phyloP scores from a whole-genome alignment of 495 filamentous ascomycete genomes.

The Penicillium soppii region DNA sequence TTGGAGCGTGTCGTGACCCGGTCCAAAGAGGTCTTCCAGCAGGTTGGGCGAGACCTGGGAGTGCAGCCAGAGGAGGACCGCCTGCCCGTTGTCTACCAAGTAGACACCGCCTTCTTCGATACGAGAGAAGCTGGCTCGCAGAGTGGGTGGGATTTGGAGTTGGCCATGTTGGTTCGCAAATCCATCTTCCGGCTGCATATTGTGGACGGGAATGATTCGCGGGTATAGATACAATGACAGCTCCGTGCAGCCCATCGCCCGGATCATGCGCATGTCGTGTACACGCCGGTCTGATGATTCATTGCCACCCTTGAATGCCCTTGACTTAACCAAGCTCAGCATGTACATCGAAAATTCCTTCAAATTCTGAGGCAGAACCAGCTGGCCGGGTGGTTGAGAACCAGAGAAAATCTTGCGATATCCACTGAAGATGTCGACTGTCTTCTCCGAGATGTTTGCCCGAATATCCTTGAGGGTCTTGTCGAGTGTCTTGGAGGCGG shows the following conservation, averaged over 20 bases:
- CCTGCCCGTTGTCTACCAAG: conserved; percentile 94
- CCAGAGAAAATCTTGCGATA: conserved; percentile 89
- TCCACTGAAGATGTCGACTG: conserved; percentile 87
- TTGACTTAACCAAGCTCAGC: conserved; percentile 85
- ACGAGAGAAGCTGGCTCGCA: conserved; percentile 84
- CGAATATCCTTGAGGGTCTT: conserved; percentile 83
- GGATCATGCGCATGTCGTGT: conserved; percentile 87
- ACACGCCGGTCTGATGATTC: conserved; percentile 91
- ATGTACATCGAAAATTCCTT: conserved; percentile 99
- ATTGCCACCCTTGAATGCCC: conserved; percentile 90
- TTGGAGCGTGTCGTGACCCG: conserved; percentile 67
- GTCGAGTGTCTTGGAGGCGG: conserved; percentile 77
- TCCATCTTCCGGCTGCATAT: conserved; percentile 70
- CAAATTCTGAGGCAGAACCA: conserved; percentile 91
- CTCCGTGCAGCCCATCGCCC: conserved; percentile 80
- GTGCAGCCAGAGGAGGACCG: conserved; percentile 88
- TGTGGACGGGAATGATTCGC: conserved; percentile 88
- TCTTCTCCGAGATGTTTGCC: conserved; percentile 83
- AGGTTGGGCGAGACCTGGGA: conserved; percentile 73
- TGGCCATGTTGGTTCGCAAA: conserved; percentile 89
- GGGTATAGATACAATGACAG: conserved; percentile 94
- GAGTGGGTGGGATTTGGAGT: conserved; percentile 62
- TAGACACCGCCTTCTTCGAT: conserved; percentile 97
- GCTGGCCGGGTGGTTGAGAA: conserved; percentile 85
- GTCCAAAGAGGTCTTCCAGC: conserved; percentile 86